Percentiles rank a stretch among this genome's conserved stretches.
phyloP scores from a whole-genome alignment of 2,329 filamentous ascomycete species.

The Pseudocercospora fijiensis region DNA sequence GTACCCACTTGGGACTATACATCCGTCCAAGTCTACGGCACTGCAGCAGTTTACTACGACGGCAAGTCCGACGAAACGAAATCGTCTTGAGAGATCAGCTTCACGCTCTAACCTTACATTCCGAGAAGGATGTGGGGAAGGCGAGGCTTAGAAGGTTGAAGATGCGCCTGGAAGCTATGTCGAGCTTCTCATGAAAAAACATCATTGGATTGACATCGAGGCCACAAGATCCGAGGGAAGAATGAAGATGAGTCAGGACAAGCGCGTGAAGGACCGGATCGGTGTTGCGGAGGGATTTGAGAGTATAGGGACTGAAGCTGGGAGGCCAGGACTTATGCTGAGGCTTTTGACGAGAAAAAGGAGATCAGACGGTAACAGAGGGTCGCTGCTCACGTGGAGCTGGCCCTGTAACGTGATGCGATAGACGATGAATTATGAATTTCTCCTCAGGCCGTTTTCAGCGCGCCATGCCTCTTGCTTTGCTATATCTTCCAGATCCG shows the following conservation, averaged over 20 bases:
- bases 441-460: neutral
- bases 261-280: conserved; percentile 52
- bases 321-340: conserved; percentile 12
- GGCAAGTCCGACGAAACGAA: conserved; percentile 47
- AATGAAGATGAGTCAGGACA: conserved; percentile 68
- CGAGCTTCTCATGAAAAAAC: conserved; percentile 42
- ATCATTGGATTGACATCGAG: conserved; percentile 53
- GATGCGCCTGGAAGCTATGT: conserved; percentile 60
- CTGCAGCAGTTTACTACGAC: conserved; percentile 55
- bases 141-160: conserved; percentile 54
- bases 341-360: neutral
- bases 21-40: conserved; percentile 64
- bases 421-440: neutral
- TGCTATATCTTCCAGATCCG: no score
- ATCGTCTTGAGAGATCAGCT: conserved; percentile 54
- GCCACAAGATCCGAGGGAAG: conserved; percentile 59
- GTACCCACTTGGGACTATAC: conserved; percentile 70
- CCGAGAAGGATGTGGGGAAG: conserved; percentile 54
- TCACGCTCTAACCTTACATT: conserved; percentile 52
- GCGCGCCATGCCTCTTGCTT: neutral
- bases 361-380: neutral
- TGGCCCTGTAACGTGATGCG: neutral
- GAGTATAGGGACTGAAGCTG: conserved; percentile 42
- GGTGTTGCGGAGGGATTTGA: conserved; percentile 61
- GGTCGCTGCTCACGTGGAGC: neutral